Percentiles rank a stretch among this genome's conserved stretches.
These are phyloP conservation scores for Aspergillus japonicus DNA, from an alignment of 2,329 filamentous ascomycete species.

Conservation along the genomic window DNA sequence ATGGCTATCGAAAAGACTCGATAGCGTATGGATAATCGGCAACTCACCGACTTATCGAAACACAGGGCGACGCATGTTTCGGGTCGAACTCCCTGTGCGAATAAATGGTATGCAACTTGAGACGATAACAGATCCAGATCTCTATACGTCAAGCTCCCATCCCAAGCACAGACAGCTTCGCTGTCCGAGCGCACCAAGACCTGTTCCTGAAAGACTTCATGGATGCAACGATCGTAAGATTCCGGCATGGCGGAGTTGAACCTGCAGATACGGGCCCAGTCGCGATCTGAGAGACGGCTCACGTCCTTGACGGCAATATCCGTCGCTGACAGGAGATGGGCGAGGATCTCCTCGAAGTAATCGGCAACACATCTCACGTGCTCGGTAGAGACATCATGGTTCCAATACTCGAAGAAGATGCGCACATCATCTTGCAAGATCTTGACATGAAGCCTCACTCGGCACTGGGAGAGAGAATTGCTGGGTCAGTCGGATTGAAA, in stretches of 20 bases:
- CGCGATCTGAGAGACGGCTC: slow-evolving; percentile 56
- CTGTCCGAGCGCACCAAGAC: slow-evolving; percentile 35
- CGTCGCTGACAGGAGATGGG: slow-evolving; percentile 46
- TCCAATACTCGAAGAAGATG: slow-evolving; percentile 42
- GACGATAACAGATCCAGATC: slow-evolving; percentile 41
- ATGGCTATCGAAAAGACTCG: background rate
- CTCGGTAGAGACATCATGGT: slow-evolving; percentile 37
- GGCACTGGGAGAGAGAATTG: slow-evolving; percentile 26
- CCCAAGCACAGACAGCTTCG: slow-evolving; percentile 41
- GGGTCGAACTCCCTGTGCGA: slow-evolving; percentile 41
- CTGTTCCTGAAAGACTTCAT: slow-evolving; percentile 39
- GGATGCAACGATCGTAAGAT: slow-evolving; percentile 40
- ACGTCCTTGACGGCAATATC: slow-evolving; percentile 46
- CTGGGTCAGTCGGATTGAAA: slow-evolving; percentile 7
- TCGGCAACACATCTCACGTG: slow-evolving; percentile 49
- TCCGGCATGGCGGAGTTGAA: slow-evolving; percentile 51
- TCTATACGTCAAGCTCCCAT: slow-evolving; percentile 39
- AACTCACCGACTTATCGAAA: slow-evolving; percentile 44
- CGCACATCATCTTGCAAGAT: slow-evolving; percentile 33
- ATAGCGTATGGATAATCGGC: no score
- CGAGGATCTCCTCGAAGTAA: slow-evolving; percentile 55
- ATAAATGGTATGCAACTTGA: slow-evolving; percentile 38
- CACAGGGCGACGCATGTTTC: slow-evolving; percentile 39
- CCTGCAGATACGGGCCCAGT: slow-evolving; percentile 55
- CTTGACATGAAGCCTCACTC: slow-evolving; percentile 38